Evolutionary conservation across 352 stramenopile species (phyloP), one percentile per base, ranked within the genome.

Genomic region (Phytopythium kandeliae): DNA sequence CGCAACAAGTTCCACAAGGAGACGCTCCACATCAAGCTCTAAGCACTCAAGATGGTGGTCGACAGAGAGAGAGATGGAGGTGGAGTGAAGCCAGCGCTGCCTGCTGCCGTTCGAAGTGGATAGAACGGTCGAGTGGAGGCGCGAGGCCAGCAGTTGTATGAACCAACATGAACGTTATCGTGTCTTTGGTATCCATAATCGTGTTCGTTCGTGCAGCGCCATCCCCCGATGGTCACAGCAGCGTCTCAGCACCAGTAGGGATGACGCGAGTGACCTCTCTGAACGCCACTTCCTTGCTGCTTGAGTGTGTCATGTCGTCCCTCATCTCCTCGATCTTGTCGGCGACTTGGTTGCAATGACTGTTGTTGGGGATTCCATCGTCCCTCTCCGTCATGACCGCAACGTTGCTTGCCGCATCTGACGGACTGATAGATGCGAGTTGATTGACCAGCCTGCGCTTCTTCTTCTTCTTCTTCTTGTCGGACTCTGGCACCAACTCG

Each of bases 21-120:
- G n/a, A 55, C 66, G 34, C 59, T 86, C 42, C 65, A 64, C 21
- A 68, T 88, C 55, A 85, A 82, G 60, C 57, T 88, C 22, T 88
- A 86, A 72, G 43, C 43, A 21, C 12, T 7, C 2, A 25, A n/a
- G n/a, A n/a, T n/a, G n/a, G n/a, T n/a, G n/a, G n/a, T n/a, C n/a
- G n/a, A n/a, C n/a, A n/a, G n/a, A n/a, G n/a, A n/a, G n/a, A n/a
- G n/a, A n/a, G n/a, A n/a, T n/a, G n/a, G n/a, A n/a, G n/a, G n/a
- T n/a, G n/a, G n/a, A n/a, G n/a, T n/a, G n/a, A n/a, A n/a, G 13
- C 11, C 30, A 12, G 26, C 43, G 8, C 37, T 47, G 41, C 41
- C 33, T 17, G 7, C 9, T 30, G 41, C 11, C 4, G 10, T 38
- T 21, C 10, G 35, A 3, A 22, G 19, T 16, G 2, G n/a, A n/a